Evolutionary conservation across 2,329 filamentous ascomycete genomes (phyloP).

Genomic region (Trichoderma sp.): DNA sequence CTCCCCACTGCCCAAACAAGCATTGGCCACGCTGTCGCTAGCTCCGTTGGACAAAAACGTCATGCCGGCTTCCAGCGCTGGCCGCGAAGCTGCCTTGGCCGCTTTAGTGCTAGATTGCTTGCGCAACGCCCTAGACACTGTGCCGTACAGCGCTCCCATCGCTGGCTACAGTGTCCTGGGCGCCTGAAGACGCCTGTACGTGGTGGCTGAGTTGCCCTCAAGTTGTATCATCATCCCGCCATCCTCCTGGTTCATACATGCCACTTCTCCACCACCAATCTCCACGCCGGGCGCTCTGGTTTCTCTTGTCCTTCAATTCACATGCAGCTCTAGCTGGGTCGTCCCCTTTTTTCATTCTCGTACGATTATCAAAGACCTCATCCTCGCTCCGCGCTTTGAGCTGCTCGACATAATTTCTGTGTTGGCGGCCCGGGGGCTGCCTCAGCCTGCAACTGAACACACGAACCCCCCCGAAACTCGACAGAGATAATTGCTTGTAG

Average conservation of each 20-base stretch:
- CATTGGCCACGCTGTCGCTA: neutral
- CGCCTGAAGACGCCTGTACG: neutral
- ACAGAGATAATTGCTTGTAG: conserved; percentile 14
- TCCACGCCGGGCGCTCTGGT: conserved; percentile 4
- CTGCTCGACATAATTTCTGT: neutral
- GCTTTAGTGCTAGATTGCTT: neutral
- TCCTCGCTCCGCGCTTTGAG: neutral
- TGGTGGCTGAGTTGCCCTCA: neutral
- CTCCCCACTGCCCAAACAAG: neutral
- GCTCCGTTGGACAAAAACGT: conserved; percentile 5
- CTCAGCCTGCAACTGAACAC: conserved; percentile 1
- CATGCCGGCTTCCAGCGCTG: neutral
- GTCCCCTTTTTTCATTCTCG: neutral
- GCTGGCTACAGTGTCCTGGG: conserved; percentile 4
- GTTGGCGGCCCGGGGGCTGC: conserved; percentile 17
- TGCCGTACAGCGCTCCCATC: neutral
- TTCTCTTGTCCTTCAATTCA: conserved; percentile 14
- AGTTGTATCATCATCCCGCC: conserved; percentile 15
- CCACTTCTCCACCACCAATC: conserved; percentile 23
- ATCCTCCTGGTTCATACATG: conserved; percentile 5
- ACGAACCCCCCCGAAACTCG: neutral
- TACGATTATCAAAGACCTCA: neutral
- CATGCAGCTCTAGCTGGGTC: conserved; percentile 10
- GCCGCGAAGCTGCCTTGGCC: neutral
- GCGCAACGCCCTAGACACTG: neutral